A percentile compares a stretch with the other conserved stretches of the same genome.
These are phyloP conservation scores for Globisporangium nunn DNA, from an alignment of 352 stramenopile species.

Conservation along the genomic window DNA sequence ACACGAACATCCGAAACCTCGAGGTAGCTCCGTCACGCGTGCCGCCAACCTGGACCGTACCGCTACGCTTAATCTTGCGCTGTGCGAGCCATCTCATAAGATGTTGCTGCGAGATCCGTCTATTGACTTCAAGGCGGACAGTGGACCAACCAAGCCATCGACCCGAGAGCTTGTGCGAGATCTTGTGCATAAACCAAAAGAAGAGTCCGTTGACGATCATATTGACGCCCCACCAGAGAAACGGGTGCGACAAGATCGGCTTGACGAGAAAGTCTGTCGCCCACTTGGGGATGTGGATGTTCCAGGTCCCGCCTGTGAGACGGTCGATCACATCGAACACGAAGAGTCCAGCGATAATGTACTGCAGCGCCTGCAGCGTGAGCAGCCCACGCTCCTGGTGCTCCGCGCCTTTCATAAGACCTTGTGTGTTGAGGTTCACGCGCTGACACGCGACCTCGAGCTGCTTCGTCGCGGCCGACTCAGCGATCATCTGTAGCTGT, in stretches of 20 bases:
- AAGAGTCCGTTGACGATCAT: constrained; percentile 76
- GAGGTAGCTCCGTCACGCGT: constrained; percentile 41
- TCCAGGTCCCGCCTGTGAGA: constrained; percentile 89
- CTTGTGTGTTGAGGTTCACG: constrained; percentile 86
- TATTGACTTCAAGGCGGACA: constrained; percentile 67
- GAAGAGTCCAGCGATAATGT: constrained; percentile 90
- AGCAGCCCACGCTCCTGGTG: constrained; percentile 56
- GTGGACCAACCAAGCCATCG: constrained; percentile 83
- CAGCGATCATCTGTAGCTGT: constrained; percentile 91
- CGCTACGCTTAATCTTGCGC: constrained; percentile 17
- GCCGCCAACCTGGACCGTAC: constrained; percentile 35
- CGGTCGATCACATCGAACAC: constrained; percentile 94
- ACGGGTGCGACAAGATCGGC: constrained; percentile 38
- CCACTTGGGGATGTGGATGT: constrained; percentile 84
- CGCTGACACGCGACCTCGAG: constrained; percentile 84
- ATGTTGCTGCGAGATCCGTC: constrained; percentile 25
- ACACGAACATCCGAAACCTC: constrained; percentile 85
- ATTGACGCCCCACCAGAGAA: constrained; percentile 89
- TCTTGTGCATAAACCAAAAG: constrained; percentile 30
- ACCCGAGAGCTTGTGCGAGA: constrained; percentile 41
- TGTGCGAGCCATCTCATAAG: constrained; percentile 25
- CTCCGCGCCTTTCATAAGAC: constrained; percentile 76
- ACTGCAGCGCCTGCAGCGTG: constrained; percentile 87
- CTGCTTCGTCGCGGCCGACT: constrained; percentile 87
- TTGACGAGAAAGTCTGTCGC: constrained; percentile 30